Evolutionary conservation across 2,329 filamentous ascomycete species (phyloP), one percentile per base, ranked within the genome.

Genomic region (Fusarium xyrophilum): DNA sequence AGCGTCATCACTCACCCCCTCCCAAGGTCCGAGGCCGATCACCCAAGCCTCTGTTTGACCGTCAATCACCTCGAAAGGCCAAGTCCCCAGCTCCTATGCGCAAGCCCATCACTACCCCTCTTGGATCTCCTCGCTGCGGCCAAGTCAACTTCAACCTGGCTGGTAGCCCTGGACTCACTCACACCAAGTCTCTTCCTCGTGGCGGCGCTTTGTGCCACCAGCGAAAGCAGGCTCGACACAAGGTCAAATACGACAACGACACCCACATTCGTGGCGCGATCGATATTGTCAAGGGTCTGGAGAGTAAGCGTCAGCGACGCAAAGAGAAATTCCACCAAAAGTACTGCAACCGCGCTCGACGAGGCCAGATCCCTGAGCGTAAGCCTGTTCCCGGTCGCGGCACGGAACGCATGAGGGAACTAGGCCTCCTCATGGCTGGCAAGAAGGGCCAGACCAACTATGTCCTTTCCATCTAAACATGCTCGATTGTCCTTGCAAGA

Each of bases 251-350:
- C 33, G 72, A 76, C 9, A 75, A 76, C 50, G 85, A 90, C 52
- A 81, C 88, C 42, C 93, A 96, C 68, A 87, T 93, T 13, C 91
- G 96, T 67, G 93, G 93, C n/a, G 94, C 96, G 36, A 96, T 99
- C 71, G 96, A 98, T 79, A 99, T 97, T 65, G 92, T 97, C 79
- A 97, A 97, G 79, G 96, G 96, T 12, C 86, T 99, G 2, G 96
- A 99, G 82, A 91, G 92, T 80, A 98, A 97, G 82, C 91, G 94
- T 28, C 92, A 96, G 81, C 90, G 96, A 69, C 91, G 96, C 72
- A 93, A 91, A 81, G 94, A 98, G 80, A 97, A 97, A 80, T 91
- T 93, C 75, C 91, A 92, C 77, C 91, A 94, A 74, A 96, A 97
- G 78, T 91, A 95, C 76, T 96, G 92, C 82, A 90, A 93, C 76